Percentiles rank a stretch among this genome's conserved stretches.
Conservation (phyloP, 1,139 yeast species). For the Saccharomycopsis crataegensis region DNA sequence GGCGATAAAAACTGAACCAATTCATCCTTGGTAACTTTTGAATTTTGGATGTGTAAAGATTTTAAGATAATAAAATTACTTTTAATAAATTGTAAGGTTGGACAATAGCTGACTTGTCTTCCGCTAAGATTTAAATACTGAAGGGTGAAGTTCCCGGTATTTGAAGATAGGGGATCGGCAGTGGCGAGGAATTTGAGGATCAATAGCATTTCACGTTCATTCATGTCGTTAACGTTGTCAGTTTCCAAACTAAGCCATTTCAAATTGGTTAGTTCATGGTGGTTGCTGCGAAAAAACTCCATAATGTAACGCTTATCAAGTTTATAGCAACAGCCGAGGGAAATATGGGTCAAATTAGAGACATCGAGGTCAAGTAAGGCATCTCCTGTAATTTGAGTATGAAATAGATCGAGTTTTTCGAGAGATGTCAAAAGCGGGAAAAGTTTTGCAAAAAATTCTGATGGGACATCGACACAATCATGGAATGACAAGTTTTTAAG, state of each 20-base stretch:
- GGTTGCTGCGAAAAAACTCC: slow-evolving; percentile 53
- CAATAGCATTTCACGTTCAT: slow-evolving; percentile 15
- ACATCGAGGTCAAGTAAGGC: slow-evolving; percentile 44
- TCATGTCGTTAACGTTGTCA: slow-evolving; percentile 17
- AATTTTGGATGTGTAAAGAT: slow-evolving; percentile 57
- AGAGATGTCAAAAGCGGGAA: slow-evolving; percentile 53
- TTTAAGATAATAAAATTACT: slow-evolving; percentile 47
- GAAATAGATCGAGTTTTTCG: slow-evolving; percentile 70
- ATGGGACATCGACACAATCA: slow-evolving; percentile 76
- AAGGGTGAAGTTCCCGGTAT: slow-evolving; percentile 30
- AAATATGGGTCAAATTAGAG: slow-evolving; percentile 64
- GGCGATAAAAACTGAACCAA: slow-evolving; percentile 42
- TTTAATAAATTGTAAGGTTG: slow-evolving; percentile 48
- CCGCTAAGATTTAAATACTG: slow-evolving; percentile 65
- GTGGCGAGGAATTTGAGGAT: slow-evolving; percentile 35
- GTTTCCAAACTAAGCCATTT: slow-evolving; percentile 69
- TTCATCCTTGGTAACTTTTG: slow-evolving; percentile 43
- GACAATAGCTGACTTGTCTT: slow-evolving; percentile 36
- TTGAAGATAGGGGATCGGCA: neutral
- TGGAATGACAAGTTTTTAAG: slow-evolving; percentile 60
- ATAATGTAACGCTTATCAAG: slow-evolving; percentile 69
- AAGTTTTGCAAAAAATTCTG: slow-evolving; percentile 46
- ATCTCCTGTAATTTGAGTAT: slow-evolving; percentile 64
- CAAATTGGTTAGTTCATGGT: slow-evolving; percentile 31
- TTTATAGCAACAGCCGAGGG: slow-evolving; percentile 71